Evolutionary conservation across 2,329 filamentous ascomycete species (phyloP), one percentile per base, ranked within the genome.

Genomic region (Blastomyces gilchristii): DNA sequence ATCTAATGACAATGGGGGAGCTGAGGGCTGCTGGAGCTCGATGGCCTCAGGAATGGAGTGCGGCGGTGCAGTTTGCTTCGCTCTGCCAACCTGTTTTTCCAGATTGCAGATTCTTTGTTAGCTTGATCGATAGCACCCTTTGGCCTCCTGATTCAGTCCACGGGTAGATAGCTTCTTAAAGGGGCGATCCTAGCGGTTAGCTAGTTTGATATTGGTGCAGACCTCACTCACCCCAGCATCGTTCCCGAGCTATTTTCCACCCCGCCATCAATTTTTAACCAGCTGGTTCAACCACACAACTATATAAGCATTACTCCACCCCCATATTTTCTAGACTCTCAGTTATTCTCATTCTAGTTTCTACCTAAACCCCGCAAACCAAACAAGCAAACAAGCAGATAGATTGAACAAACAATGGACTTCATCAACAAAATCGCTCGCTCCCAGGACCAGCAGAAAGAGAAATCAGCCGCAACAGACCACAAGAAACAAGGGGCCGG

Each of bases 391-490:
- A 59, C 37, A 49, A 34, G 52, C 6, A 37, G 7, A 49, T 11
- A 12, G 50, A 22, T 31, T 45, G 52, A 22, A 25, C 12, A 49
- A 25, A 52, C 41, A 39, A 63, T 63, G 61, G 61, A 63, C 31
- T 63, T 81, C 70, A 68, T 85, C 72, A 84, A 83, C 70, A 82
- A 81, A 64, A 63, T 82, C 63, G 71, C 78, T 61, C 75, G 78
- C 57, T 71, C 16, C 45, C 45, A 77, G 45, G 74, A 75, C 60
- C 67, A 70, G n/a, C 67, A 76, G 62, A 65, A 66, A 61, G 65
- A 75, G 45, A 67, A 73, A 62, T 61, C 57, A 8, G 43, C 54
- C 16, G 43, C 34, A 3, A 39, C 54, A 25, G 54, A 52, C 31
- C 59, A 64, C 53, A 64, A 65, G 18, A 65, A 70, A 54, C 63